Conservation (phyloP, 1,284 basidiomycete species). For the Chalciporus sp. region DNA sequence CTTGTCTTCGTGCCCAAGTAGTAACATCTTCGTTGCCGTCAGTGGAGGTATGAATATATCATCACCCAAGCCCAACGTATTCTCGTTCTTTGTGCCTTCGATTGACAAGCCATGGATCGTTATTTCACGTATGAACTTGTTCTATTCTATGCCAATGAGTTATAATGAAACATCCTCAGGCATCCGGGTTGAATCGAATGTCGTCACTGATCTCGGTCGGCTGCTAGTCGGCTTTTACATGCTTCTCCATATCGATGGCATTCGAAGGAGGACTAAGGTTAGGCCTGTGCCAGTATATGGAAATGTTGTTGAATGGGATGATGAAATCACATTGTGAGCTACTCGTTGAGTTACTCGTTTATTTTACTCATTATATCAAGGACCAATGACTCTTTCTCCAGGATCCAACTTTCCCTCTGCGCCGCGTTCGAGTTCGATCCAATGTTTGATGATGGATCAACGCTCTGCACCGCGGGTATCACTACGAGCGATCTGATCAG, state of each 20-base stretch:
- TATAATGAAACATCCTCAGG: constrained; percentile 6
- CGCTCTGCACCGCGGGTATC: neutral
- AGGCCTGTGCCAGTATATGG: neutral
- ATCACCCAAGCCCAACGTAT: neutral
- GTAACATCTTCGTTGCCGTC: no score
- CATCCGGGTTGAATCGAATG: constrained; percentile 6
- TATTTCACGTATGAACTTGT: constrained; percentile 5
- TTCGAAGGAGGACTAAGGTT: neutral
- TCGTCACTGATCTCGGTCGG: constrained; percentile 4
- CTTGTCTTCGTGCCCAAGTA: no score
- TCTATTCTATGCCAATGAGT: no score
- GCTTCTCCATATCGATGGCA: neutral
- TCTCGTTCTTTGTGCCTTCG: neutral
- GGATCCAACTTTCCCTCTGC: constrained; percentile 5
- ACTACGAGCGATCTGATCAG: constrained; percentile 1
- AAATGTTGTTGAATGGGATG: constrained; percentile 9
- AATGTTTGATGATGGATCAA: constrained; percentile 14
- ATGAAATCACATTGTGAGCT: constrained; percentile 9
- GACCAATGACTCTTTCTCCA: neutral
- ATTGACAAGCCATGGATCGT: neutral
- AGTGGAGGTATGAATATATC: neutral
- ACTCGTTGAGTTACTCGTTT: neutral
- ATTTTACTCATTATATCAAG: constrained; percentile 1
- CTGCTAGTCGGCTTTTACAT: constrained; percentile 11
- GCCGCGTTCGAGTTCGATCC: constrained; percentile 18